These are phyloP conservation scores for Nakazawaea ernobii DNA, from an alignment of 805 yeast species.

Conservation along the genomic window DNA sequence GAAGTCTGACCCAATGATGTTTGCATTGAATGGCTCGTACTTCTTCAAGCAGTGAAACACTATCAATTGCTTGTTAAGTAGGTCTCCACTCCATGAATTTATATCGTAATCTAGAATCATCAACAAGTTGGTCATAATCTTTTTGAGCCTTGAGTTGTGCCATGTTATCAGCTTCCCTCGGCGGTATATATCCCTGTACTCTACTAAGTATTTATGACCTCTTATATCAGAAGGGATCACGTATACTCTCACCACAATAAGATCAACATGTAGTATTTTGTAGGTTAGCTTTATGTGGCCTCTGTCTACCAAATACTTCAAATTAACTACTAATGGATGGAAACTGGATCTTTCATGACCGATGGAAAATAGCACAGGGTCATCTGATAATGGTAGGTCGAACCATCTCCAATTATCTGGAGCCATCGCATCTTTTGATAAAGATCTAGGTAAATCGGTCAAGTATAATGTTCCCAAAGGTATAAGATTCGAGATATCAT, in stretches of 20 bases:
- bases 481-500: slow-evolving; percentile 31
- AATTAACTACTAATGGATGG: slow-evolving; percentile 25
- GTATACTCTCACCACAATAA: slow-evolving; percentile 37
- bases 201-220: slow-evolving; percentile 25
- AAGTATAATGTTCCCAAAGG: slow-evolving; percentile 48
- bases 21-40: slow-evolving; percentile 14
- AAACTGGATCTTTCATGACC: background rate
- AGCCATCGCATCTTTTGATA: slow-evolving; percentile 29
- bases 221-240: slow-evolving; percentile 39
- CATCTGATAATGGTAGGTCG: slow-evolving; percentile 35
- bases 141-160: slow-evolving; percentile 27
- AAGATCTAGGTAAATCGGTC: slow-evolving; percentile 34
- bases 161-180: slow-evolving; percentile 28
- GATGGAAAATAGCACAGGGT: slow-evolving; percentile 2
- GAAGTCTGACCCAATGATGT: slow-evolving; percentile 12
- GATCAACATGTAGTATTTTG: slow-evolving; percentile 17
- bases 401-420: slow-evolving; percentile 54
- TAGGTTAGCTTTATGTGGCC: slow-evolving; percentile 42
- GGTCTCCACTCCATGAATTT: slow-evolving; percentile 29
- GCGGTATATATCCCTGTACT: slow-evolving; percentile 28
- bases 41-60: slow-evolving; percentile 16
- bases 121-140: slow-evolving; percentile 31
- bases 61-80: slow-evolving; percentile 3
- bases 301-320: slow-evolving; percentile 37
- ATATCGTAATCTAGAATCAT: slow-evolving; percentile 36